phyloP scores from a whole-genome alignment of 2,329 filamentous ascomycete species.

The Fusarium succisae region DNA sequence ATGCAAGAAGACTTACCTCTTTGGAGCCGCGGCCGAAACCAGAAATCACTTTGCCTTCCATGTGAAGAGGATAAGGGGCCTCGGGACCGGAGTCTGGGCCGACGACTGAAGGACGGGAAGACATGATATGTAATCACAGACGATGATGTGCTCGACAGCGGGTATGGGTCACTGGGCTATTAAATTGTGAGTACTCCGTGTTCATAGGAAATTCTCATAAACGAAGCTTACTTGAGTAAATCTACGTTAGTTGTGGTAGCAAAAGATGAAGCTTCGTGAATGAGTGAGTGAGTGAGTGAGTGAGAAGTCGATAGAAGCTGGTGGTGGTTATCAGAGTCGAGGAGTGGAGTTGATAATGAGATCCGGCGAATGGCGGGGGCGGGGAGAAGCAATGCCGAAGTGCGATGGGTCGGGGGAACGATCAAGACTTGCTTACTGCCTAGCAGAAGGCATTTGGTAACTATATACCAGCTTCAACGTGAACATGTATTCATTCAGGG shows the following conservation, averaged over 20 bases:
- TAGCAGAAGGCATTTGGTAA: not conserved
- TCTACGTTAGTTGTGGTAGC: not conserved
- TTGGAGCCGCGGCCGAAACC: conserved; percentile 95
- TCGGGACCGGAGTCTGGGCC: conserved; percentile 79
- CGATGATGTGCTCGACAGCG: not conserved
- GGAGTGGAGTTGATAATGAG: conserved; percentile 27
- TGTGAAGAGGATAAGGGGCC: conserved; percentile 81
- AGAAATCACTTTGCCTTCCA: conserved; percentile 88
- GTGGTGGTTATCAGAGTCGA: conserved; percentile 14
- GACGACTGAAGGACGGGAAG: conserved; percentile 71
- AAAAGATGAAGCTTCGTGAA: not conserved
- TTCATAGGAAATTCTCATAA: not conserved
- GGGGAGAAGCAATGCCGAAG: conserved; percentile 25
- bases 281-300: not conserved
- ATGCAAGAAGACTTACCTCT: conserved; percentile 67
- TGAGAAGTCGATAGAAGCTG: conserved; percentile 19
- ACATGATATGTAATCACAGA: conserved; percentile 36
- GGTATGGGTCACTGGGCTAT: not conserved
- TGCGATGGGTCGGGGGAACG: conserved; percentile 20
- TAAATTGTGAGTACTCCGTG: not conserved
- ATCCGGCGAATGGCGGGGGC: conserved; percentile 23
- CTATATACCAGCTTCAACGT: not conserved
- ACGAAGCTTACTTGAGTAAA: not conserved
- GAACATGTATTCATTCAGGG: not conserved
- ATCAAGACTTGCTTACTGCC: conserved; percentile 17